phyloP scores from a whole-genome alignment of 495 filamentous ascomycete species.

The Aspergillus hancockii region DNA sequence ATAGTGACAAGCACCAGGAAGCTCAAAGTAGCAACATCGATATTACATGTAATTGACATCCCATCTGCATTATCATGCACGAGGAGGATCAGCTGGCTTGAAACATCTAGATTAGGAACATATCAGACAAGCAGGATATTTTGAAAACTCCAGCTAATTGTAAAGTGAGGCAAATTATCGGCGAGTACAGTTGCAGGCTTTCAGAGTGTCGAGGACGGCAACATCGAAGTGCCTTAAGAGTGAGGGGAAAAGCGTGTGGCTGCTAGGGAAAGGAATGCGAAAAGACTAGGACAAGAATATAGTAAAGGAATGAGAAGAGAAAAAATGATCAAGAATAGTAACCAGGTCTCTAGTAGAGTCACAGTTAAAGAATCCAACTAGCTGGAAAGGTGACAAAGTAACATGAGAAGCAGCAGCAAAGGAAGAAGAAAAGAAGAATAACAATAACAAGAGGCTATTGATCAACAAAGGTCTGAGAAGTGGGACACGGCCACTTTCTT shows the following conservation, averaged over 20 bases:
- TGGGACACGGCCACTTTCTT: slow-evolving; percentile 20
- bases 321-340: slow-evolving; percentile 2
- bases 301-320: slow-evolving; percentile 9
- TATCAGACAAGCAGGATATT: not conserved
- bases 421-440: slow-evolving; percentile 17
- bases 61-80: slow-evolving; percentile 38
- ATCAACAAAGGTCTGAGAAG: slow-evolving; percentile 25
- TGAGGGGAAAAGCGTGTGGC: slow-evolving; percentile 6
- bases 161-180: not conserved
- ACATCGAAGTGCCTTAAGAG: slow-evolving; percentile 8
- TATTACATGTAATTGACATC: slow-evolving; percentile 36
- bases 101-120: slow-evolving; percentile 20
- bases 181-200: not conserved
- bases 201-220: not conserved
- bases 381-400: slow-evolving; percentile 25
- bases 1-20: slow-evolving; percentile 40
- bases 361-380: slow-evolving; percentile 13
- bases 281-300: slow-evolving; percentile 7
- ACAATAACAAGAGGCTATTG: slow-evolving; percentile 23
- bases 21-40: slow-evolving; percentile 41
- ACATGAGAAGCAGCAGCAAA: slow-evolving; percentile 15
- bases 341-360: not conserved
- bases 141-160: slow-evolving; percentile 5
- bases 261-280: not conserved
- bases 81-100: slow-evolving; percentile 22